These are phyloP conservation scores for Lantana camara DNA, from an alignment of 257 asterid species.

Conservation along the genomic window DNA sequence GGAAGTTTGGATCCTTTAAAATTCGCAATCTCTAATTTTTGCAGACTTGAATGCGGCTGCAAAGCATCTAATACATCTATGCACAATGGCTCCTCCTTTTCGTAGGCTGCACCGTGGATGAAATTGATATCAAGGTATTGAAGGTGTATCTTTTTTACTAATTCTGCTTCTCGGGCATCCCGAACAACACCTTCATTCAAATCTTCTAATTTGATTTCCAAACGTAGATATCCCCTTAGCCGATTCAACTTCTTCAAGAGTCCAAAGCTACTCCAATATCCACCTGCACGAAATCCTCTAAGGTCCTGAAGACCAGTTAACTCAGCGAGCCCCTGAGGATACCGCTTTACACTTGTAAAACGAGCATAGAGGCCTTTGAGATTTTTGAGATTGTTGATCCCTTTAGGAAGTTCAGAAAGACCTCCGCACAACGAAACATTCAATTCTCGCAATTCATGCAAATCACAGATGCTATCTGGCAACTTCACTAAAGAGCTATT, in stretches of 20 bases:
- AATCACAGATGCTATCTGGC: background rate
- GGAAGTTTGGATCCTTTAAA: no score
- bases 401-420: constrained; percentile 1
- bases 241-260: constrained; percentile 11
- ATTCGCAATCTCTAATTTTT: background rate
- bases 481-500: no score
- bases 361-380: constrained; percentile 6
- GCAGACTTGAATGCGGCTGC: background rate
- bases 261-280: background rate
- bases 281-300: background rate
- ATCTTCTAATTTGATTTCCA: background rate
- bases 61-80: background rate
- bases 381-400: constrained; percentile 5
- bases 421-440: background rate
- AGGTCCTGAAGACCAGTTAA: constrained; percentile 15
- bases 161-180: background rate
- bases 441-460: constrained; percentile 14
- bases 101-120: background rate
- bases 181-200: background rate
- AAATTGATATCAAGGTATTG: background rate
- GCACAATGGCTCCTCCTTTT: background rate
- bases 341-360: background rate
- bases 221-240: background rate
- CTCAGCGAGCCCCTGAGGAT: background rate
- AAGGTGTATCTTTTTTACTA: background rate